These are phyloP conservation scores for Zymoseptoria tritici DNA, from an alignment of 2,329 filamentous ascomycete species.

Conservation along the genomic window DNA sequence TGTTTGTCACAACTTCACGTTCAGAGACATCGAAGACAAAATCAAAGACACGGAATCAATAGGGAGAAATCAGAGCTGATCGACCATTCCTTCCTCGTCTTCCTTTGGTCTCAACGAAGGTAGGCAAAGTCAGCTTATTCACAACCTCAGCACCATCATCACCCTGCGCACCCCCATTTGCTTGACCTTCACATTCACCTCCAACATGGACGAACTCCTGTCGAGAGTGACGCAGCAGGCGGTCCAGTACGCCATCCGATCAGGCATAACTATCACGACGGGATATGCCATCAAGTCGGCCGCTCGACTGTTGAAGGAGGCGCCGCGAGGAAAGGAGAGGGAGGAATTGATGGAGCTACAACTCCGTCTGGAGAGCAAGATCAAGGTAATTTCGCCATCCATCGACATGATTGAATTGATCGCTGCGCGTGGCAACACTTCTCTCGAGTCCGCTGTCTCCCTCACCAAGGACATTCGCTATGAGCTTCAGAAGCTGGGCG, in stretches of 20 bases:
- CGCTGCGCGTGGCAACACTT: constrained; percentile 66
- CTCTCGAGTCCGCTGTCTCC: constrained; percentile 74
- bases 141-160: background rate
- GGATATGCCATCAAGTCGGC: constrained; percentile 79
- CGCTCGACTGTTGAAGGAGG: constrained; percentile 65
- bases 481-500: constrained; percentile 74
- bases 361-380: constrained; percentile 71
- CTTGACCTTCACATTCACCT: background rate
- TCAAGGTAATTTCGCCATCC: constrained; percentile 83
- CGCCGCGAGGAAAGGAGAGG: constrained; percentile 60
- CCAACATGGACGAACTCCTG: constrained; percentile 63
- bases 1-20: background rate
- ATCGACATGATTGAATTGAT: constrained; percentile 91
- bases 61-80: background rate
- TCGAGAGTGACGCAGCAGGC: constrained; percentile 66
- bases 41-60: too few species aligned
- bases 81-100: background rate
- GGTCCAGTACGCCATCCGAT: constrained; percentile 86
- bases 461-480: constrained; percentile 75
- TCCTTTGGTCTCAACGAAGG: background rate
- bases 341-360: constrained; percentile 68
- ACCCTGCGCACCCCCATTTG: background rate
- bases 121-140: background rate
- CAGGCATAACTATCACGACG: constrained; percentile 78
- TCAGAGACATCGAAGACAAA: background rate